These are phyloP conservation scores for Phallus indusiatus DNA, from an alignment of 768 basidiomycete species.

Conservation along the genomic window DNA sequence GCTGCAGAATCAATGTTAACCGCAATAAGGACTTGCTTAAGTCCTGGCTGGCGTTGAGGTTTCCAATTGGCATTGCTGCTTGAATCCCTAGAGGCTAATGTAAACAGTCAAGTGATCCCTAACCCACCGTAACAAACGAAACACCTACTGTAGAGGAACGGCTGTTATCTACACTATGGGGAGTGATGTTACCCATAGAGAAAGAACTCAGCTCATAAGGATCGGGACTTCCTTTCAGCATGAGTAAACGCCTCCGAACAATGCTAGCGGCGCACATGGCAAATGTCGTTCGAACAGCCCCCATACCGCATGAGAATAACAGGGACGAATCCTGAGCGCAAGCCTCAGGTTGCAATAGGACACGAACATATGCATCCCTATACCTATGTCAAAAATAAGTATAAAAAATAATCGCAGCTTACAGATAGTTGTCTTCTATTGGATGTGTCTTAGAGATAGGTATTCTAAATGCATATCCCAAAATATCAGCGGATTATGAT, in stretches of 20 bases:
- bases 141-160: conserved; percentile 2
- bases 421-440: conserved; percentile 53
- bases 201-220: conserved; percentile 47
- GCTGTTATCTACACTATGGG: neutral
- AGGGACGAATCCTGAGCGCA: conserved; percentile 76
- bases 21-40: conserved; percentile 62
- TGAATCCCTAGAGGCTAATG: conserved; percentile 11
- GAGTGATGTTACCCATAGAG: neutral
- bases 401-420: conserved; percentile 10
- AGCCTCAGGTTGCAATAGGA: conserved; percentile 51
- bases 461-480: conserved; percentile 40
- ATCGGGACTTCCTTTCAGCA: conserved; percentile 58
- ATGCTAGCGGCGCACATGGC: conserved; percentile 94
- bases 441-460: conserved; percentile 92
- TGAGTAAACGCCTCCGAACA: conserved; percentile 67
- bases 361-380: conserved; percentile 79
- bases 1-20: conserved; percentile 76
- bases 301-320: conserved; percentile 96
- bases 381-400: neutral
- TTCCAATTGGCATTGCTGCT: conserved; percentile 36
- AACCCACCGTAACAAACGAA: neutral
- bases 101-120: neutral
- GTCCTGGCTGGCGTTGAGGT: conserved; percentile 74
- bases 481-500: neutral
- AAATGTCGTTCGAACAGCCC: conserved; percentile 92